A percentile compares a stretch with the other conserved stretches of the same genome.
Conservation (phyloP, 1,284 basidiomycete genomes). For the Apiotrichum laibachii region DNA sequence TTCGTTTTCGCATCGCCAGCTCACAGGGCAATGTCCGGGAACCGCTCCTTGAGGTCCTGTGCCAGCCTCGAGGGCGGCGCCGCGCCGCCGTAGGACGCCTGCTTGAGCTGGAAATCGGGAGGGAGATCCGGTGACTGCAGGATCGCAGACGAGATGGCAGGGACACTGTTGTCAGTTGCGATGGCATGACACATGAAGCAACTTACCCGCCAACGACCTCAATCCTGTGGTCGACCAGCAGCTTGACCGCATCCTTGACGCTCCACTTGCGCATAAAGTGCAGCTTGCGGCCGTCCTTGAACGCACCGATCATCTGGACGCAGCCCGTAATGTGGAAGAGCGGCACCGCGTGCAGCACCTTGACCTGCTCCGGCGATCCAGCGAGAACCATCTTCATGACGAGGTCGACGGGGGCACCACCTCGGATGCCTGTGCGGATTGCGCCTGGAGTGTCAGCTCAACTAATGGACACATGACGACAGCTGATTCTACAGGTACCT, state of each 20-base stretch:
- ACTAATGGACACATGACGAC: too few relatives aligned
- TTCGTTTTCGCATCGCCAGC: neutral
- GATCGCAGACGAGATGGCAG: constrained; percentile 34
- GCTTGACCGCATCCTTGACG: constrained; percentile 29
- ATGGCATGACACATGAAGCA: neutral
- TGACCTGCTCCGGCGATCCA: neutral
- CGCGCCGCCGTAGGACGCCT: constrained; percentile 42
- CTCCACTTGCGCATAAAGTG: constrained; percentile 36
- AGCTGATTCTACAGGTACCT: neutral
- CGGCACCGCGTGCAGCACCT: constrained; percentile 34
- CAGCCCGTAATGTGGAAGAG: constrained; percentile 47
- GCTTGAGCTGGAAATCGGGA: constrained; percentile 26
- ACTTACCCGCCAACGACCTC: constrained; percentile 31
- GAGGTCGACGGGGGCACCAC: constrained; percentile 19
- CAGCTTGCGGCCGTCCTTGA: constrained; percentile 37
- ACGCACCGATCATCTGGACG: constrained; percentile 34
- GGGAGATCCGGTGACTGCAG: constrained; percentile 32
- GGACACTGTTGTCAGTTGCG: constrained; percentile 30
- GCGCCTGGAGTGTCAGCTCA: neutral
- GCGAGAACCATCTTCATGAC: constrained; percentile 16
- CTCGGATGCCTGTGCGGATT: constrained; percentile 33
- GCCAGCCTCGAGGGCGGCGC: constrained; percentile 34
- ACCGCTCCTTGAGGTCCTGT: constrained; percentile 24
- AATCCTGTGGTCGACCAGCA: constrained; percentile 33
- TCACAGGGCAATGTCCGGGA: constrained; percentile 26